Conservation (phyloP, 1,284 basidiomycete genomes). For the Mycena citricolor region DNA sequence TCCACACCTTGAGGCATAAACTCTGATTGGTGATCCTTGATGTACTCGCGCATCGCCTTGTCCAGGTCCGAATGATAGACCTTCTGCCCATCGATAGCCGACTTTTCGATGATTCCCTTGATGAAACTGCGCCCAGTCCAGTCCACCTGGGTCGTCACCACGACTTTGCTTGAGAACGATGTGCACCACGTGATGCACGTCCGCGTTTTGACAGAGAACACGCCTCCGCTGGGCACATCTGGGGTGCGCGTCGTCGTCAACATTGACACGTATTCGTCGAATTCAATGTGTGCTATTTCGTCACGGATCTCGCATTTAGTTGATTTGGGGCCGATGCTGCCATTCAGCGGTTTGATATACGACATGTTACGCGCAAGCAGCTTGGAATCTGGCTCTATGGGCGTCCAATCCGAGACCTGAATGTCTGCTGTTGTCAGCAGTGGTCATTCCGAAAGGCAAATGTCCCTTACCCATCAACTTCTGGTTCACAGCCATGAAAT, state of each 20-base stretch:
- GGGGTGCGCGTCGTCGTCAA: slow-evolving; percentile 91
- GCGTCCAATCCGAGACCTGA: slow-evolving; percentile 89
- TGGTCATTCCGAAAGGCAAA: slow-evolving; percentile 3
- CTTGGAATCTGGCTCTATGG: slow-evolving; percentile 58
- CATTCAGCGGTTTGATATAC: slow-evolving; percentile 92
- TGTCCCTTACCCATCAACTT: slow-evolving; percentile 73
- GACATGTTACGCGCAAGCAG: slow-evolving; percentile 83
- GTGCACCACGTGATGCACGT: slow-evolving; percentile 95
- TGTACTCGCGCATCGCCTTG: slow-evolving; percentile 81
- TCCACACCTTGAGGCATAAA: slow-evolving; percentile 84
- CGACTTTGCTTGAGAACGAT: slow-evolving; percentile 68
- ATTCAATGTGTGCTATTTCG: slow-evolving; percentile 79
- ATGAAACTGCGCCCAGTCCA: slow-evolving; percentile 97
- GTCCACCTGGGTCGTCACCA: slow-evolving; percentile 90
- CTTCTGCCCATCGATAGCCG: slow-evolving; percentile 90
- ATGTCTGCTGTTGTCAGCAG: slow-evolving; percentile 61
- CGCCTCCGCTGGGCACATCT: slow-evolving; percentile 90
- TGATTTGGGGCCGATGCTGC: slow-evolving; percentile 86
- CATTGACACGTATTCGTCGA: slow-evolving; percentile 80
- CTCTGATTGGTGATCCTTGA: slow-evolving; percentile 83
- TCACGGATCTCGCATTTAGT: slow-evolving; percentile 93
- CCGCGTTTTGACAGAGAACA: slow-evolving; percentile 90
- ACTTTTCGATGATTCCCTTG: slow-evolving; percentile 92
- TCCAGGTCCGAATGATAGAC: slow-evolving; percentile 85
- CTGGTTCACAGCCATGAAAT: slow-evolving; percentile 86